Conservation (phyloP, 106 monocot species). For the Apostasia shenzhenica region DNA sequence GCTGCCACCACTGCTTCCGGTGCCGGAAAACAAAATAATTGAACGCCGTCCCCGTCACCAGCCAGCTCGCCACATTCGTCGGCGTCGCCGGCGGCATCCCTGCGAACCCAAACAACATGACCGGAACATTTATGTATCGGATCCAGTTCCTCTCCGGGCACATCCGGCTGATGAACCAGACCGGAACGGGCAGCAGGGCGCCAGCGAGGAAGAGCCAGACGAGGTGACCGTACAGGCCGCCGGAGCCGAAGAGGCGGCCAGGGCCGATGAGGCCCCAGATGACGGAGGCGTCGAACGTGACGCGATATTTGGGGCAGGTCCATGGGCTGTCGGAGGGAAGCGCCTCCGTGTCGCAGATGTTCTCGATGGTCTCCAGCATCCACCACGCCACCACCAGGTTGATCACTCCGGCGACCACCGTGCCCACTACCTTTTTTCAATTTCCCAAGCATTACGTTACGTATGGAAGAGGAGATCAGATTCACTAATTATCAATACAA, state of each 20-base stretch:
- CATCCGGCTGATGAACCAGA: constrained; percentile 15
- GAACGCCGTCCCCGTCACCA: constrained; percentile 70
- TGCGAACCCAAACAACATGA: constrained; percentile 86
- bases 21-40: constrained; percentile 82
- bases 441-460: background rate
- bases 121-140: constrained; percentile 61
- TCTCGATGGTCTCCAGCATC: constrained; percentile 80
- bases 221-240: constrained; percentile 67
- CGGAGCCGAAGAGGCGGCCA: constrained; percentile 56
- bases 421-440: constrained; percentile 61
- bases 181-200: constrained; percentile 9
- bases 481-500: background rate
- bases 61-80: constrained; percentile 91
- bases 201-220: constrained; percentile 75
- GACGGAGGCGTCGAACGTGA: constrained; percentile 86
- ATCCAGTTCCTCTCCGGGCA: constrained; percentile 37
- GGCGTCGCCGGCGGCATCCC: constrained; percentile 96
- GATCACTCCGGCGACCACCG: constrained; percentile 53
- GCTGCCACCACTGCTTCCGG: constrained; percentile 84
- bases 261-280: constrained; percentile 94
- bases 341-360: constrained; percentile 67
- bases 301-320: constrained; percentile 90
- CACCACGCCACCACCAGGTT: constrained; percentile 91
- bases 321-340: constrained; percentile 80
- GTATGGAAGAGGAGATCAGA: constrained; percentile 1